Evolutionary conservation across 2,329 filamentous ascomycete genomes (phyloP), one percentile per base, ranked within the genome.

Genomic region (Escovopsis weberi): DNA sequence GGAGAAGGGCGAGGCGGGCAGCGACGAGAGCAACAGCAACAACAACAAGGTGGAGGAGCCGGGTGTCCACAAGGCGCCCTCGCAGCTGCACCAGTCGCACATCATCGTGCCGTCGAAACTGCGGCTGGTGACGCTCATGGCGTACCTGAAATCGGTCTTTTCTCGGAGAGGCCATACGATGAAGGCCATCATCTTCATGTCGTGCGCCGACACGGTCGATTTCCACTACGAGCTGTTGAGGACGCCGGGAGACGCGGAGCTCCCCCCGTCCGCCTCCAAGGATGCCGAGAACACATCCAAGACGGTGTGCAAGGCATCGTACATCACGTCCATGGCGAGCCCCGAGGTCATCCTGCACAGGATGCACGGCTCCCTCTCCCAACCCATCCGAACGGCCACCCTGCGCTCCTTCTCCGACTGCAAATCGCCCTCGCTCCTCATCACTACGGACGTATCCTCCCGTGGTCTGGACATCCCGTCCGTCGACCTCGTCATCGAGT

Each of bases 101-200:
- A 74, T 85, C 35, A 73, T 96, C 35, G 81, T 87, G 1, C 86
- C 91, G 0, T 80, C 89, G 6, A 98, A 98, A 63, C 68, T 95
- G 48, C 80, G 91, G 30, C 69, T 98, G 3, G 89, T 98, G 3
- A 88, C 89, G 0, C 71, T 98, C 18, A 78, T 87, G 26, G 82
- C 85, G 1, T 75, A 88, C 30, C 68, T 98, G 44, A 93, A 89
- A 58, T 80, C 86, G 15, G 80, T 87, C 0, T 96, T 98, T 60
- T 80, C 85, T 44, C 75, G 88, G 15, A 85, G 83, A 59, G 89
- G 87, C 0, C 86, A 85, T 1, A 84, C 94, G 15, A 95, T 94
- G 85, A 96, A 98, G 62, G 85, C 83, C 19, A 95, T 98, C 47
- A 72, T 98, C 33, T 98, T 98, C 64, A 84, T 98, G 39, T 94